A percentile compares a stretch with the other conserved stretches of the same genome.
Conservation (phyloP, 441 rosid genomes). For the Jatropha multifida region DNA sequence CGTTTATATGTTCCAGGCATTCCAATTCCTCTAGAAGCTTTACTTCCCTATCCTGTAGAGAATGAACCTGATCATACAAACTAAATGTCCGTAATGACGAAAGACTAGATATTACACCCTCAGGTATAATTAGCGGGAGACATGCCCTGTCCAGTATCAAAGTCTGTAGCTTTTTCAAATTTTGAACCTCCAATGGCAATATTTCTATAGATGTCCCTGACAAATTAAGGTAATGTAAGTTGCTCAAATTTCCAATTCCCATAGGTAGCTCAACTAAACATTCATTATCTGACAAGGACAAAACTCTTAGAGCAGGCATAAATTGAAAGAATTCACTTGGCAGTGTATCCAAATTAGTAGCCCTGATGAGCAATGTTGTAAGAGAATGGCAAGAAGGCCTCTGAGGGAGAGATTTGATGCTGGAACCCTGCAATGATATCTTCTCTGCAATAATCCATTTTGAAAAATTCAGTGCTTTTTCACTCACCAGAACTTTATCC, state of each 20-base stretch:
- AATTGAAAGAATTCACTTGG: constrained; percentile 20
- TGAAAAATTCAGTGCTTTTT: neutral
- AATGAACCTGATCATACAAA: neutral
- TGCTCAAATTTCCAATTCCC: constrained; percentile 9
- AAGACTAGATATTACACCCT: constrained; percentile 23
- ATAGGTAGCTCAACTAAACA: constrained; percentile 1
- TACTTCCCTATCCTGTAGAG: neutral
- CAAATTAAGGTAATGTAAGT: constrained; percentile 30
- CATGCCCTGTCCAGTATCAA: neutral
- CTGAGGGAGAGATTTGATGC: neutral
- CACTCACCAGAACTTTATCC: constrained; percentile 14
- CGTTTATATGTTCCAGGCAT: neutral
- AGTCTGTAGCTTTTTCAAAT: constrained; percentile 4
- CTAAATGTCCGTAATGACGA: constrained; percentile 15
- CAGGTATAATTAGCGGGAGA: neutral
- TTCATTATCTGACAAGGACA: constrained; percentile 24
- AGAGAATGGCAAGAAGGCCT: constrained; percentile 15
- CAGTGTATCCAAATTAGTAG: neutral
- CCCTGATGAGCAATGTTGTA: constrained; percentile 18
- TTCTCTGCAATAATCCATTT: constrained; percentile 21
- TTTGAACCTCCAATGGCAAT: constrained; percentile 10
- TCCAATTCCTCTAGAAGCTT: constrained; percentile 12
- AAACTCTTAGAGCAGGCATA: constrained; percentile 18
- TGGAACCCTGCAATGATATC: constrained; percentile 13
- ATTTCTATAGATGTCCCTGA: neutral